Evolutionary conservation across 805 yeast genomes (phyloP).

Genomic region (Hanseniaspora valbyensis): DNA sequence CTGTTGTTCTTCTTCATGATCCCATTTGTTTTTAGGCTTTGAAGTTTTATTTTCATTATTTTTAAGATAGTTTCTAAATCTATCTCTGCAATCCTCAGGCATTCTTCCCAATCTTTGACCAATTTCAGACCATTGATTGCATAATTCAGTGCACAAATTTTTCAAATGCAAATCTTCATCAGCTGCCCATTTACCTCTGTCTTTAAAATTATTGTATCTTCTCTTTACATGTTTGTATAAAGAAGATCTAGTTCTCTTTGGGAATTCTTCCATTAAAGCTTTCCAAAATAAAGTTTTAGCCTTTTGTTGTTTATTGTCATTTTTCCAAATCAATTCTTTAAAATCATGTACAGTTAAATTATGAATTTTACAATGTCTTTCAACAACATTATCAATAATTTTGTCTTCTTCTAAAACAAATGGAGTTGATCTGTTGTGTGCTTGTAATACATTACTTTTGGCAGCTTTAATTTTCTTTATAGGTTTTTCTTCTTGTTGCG

Average conservation of each 20-base stretch:
- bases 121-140: slow-evolving; percentile 80
- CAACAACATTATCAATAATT: slow-evolving; percentile 63
- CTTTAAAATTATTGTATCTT: slow-evolving; percentile 75
- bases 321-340: slow-evolving; percentile 79
- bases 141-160: slow-evolving; percentile 50
- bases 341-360: slow-evolving; percentile 54
- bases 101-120: slow-evolving; percentile 74
- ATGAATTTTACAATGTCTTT: slow-evolving; percentile 54
- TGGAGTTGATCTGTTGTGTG: slow-evolving; percentile 17
- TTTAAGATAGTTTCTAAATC: slow-evolving; percentile 92
- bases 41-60: slow-evolving; percentile 69
- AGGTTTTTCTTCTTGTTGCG: background rate
- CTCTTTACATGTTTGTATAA: slow-evolving; percentile 88
- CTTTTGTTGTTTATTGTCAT: slow-evolving; percentile 71
- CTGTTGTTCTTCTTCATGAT: slow-evolving; percentile 53
- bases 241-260: slow-evolving; percentile 77
- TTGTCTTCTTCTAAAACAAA: slow-evolving; percentile 43
- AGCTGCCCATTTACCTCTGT: slow-evolving; percentile 80
- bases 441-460: background rate
- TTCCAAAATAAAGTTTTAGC: slow-evolving; percentile 57
- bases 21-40: slow-evolving; percentile 45
- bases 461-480: slow-evolving; percentile 32
- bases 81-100: slow-evolving; percentile 96
- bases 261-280: slow-evolving; percentile 61
- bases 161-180: slow-evolving; percentile 66